Evolutionary conservation across 768 basidiomycete species (phyloP), one percentile per base, ranked within the genome.

Genomic region (Rhodotorula kratochvilovae): DNA sequence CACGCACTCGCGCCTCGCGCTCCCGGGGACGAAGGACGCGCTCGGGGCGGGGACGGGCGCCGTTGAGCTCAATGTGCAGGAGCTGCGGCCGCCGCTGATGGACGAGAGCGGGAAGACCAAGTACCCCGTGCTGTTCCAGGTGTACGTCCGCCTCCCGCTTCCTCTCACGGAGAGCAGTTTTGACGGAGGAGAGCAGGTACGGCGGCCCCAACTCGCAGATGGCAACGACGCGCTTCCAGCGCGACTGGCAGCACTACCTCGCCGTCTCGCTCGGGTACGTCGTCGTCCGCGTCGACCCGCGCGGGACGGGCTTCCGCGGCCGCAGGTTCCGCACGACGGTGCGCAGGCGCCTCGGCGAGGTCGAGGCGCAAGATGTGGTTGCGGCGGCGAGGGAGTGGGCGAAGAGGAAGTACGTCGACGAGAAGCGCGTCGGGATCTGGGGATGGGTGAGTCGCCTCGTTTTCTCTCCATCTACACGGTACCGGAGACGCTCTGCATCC

Each of bases 81-180:
- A 97, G 82, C 85, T 95, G 75, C 86, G 91, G 25, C 96, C 96
- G 27, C 92, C 92, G 8, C 84, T 86, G 68, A 90, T 98, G 88
- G 96, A 99, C 76, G 88, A 90, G 76, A 89, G 91, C 31, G 96
- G 96, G n/a, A 87, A 90, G 55, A 91, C 89, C 16, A 93, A 95
- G 80, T 98, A 99, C 78, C 91, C 96, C 2, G 92, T 97, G 31
- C 83, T 99, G 39, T 92, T 98, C 83, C 83, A 85, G 55, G 90
- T 95, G 86, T 94, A 79, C 31, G 77, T 76, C 61, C 16, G 11
- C 36, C 4, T 45, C 55, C 53, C 39, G 8, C 42, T 43, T 23
- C 23, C 39, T 31, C 29, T 12, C 13, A 11, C 8, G 3, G 11
- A 23, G 60, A 43, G 27, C 11, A 27, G 23, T 11, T 2, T 27